Conservation (phyloP, 768 basidiomycete genomes). For the Macrolepiota fuliginosa region DNA sequence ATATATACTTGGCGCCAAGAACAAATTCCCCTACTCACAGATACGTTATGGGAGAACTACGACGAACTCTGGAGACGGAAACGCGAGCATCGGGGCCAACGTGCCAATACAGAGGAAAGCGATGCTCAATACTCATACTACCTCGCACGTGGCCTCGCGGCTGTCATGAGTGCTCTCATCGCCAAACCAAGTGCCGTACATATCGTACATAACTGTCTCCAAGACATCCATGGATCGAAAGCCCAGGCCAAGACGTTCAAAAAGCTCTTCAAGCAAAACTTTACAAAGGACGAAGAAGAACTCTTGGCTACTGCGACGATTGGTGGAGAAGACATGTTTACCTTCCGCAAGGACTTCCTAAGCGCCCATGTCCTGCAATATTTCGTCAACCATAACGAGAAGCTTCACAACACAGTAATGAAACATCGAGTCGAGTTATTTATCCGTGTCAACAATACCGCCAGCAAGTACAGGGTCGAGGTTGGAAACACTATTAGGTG, state of each 20-base stretch:
- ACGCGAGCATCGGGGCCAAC: neutral
- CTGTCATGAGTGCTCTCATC: slow-evolving; percentile 5
- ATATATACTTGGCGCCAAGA: neutral
- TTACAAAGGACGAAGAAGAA: slow-evolving; percentile 4
- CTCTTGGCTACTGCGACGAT: slow-evolving; percentile 3
- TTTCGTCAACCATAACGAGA: slow-evolving; percentile 5
- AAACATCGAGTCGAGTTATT: slow-evolving; percentile 4
- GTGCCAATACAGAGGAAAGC: neutral
- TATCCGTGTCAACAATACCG: slow-evolving; percentile 8
- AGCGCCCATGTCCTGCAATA: slow-evolving; percentile 3
- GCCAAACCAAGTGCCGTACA: slow-evolving; percentile 6
- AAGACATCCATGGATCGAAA: slow-evolving; percentile 4
- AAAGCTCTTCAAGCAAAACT: neutral
- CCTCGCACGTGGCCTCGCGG: neutral
- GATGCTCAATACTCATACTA: slow-evolving; percentile 1
- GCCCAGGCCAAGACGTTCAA: slow-evolving; percentile 5
- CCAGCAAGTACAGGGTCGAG: neutral
- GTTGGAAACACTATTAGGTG: slow-evolving; percentile 2
- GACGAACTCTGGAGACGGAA: slow-evolving; percentile 6
- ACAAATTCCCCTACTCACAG: neutral
- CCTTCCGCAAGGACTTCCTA: slow-evolving; percentile 4
- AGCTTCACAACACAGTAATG: slow-evolving; percentile 3
- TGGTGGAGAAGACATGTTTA: neutral
- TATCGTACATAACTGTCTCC: slow-evolving; percentile 7
- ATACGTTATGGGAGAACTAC: slow-evolving; percentile 5